Evolutionary conservation across 2,329 filamentous ascomycete genomes (phyloP).

Genomic region (Talaromyces sp.): DNA sequence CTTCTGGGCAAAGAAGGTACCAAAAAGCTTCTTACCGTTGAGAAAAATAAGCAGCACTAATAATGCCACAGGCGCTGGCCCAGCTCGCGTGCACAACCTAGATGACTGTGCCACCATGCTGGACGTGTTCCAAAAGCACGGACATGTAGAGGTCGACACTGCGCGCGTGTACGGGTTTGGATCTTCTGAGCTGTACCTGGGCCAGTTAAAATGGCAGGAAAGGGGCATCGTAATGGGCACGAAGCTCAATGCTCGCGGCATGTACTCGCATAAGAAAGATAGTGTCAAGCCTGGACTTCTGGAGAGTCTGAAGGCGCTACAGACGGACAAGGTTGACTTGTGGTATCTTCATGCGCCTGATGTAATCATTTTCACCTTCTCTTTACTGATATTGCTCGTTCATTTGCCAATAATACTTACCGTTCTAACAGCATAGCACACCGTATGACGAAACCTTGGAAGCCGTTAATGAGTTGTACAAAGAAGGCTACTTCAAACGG

Average conservation of each 20-base stretch:
- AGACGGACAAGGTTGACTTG: slow-evolving; percentile 40
- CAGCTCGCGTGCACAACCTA: slow-evolving; percentile 15
- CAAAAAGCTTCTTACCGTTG: background rate
- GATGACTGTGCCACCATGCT: slow-evolving; percentile 20
- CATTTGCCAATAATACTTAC: background rate
- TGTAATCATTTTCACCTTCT: slow-evolving; percentile 18
- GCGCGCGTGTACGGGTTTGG: slow-evolving; percentile 25
- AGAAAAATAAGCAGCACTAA: background rate
- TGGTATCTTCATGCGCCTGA: slow-evolving; percentile 51
- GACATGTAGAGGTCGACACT: slow-evolving; percentile 26
- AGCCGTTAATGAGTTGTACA: slow-evolving; percentile 42
- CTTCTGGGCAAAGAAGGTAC: background rate
- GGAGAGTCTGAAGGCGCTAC: slow-evolving; percentile 35
- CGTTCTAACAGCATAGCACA: slow-evolving; percentile 14
- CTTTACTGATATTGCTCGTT: background rate
- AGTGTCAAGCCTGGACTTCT: slow-evolving; percentile 30
- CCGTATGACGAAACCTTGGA: slow-evolving; percentile 44
- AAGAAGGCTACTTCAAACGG: slow-evolving; percentile 41
- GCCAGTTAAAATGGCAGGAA: slow-evolving; percentile 31
- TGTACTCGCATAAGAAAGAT: slow-evolving; percentile 24
- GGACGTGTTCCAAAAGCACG: slow-evolving; percentile 24
- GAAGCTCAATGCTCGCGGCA: slow-evolving; percentile 32
- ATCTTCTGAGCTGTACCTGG: slow-evolving; percentile 37
- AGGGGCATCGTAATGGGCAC: slow-evolving; percentile 41
- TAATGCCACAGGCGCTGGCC: background rate